Evolutionary conservation across 192 early-diverging fungal species (phyloP).

Genomic region (Backusella australiensis): DNA sequence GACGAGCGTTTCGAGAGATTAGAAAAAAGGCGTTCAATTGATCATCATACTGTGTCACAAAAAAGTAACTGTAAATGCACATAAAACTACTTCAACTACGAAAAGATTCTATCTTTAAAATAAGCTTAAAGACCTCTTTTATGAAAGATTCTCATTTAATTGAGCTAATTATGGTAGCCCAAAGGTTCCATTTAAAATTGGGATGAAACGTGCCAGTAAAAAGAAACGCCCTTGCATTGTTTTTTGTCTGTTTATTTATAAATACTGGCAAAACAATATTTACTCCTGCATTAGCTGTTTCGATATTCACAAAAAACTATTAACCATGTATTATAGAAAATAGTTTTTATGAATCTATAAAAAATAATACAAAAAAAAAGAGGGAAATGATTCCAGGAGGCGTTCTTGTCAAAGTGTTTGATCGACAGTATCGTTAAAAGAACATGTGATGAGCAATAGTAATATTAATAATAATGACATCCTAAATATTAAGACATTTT

Average conservation of each 20-base stretch:
- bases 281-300: neutral
- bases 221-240: conserved; percentile 1
- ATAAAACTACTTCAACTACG: neutral
- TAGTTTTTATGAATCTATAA: neutral
- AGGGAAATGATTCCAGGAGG: neutral
- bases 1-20: neutral
- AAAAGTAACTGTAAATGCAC: neutral
- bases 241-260: neutral
- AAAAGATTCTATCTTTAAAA: neutral
- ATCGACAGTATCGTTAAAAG: neutral
- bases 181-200: conserved; percentile 4
- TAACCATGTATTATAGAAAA: neutral
- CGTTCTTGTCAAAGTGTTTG: neutral
- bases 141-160: neutral
- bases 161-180: neutral
- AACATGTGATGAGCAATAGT: neutral
- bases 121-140: neutral
- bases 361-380: neutral
- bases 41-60: neutral
- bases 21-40: neutral
- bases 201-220: neutral
- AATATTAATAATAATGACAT: neutral
- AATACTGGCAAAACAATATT: neutral
- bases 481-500: neutral
- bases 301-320: neutral